Base-by-base conservation (phyloP, 139 green algal genomes). In the Chloropicon primus region DNA sequence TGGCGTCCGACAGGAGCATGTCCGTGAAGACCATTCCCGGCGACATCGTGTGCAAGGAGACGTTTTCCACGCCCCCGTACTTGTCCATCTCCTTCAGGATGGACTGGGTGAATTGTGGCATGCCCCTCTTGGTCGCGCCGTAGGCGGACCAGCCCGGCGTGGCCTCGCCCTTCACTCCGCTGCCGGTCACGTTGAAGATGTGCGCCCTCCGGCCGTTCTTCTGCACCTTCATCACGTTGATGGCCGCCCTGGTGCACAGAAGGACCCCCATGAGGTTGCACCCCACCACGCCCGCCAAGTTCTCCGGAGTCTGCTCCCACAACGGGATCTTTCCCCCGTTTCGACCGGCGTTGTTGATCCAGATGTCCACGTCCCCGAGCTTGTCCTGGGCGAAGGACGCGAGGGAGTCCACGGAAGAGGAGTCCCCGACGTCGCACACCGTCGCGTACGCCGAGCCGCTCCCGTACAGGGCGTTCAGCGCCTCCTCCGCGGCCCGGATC, bases 341-440 rank as follows among this genome's bases (percentile, higher is more conserved):
- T 71, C 28, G 24, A n/a, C 82, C 84, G 53, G 82, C 85, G 62
- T 92, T 92, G 79, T 92, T 92, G 79, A 92, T 82, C 86, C 86
- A 92, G 1, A 81, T 0, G 28, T 91, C 28, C 25, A 90, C 82
- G 0, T 22, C 74, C 1, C 83, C 85, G 26, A 92, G 75, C 24
- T 76, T 71, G 24, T 81, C 23, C 25, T 25, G 2, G 1, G 85
- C 85, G 41, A 81, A 80, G 0, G 27, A 25, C 5, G 77, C 81
- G 76, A 93, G 82, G 1, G 72, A 26, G 28, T 83, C 79, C 25
- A 88, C 81, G 1, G 90, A 73, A 0, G 53, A 74, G n/a, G 83
- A 26, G 2, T 23, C 27, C 21, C 73, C 82, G 23, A 87, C 85
- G 29, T 91, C 86, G 26, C 80, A 83, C 0, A n/a, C n/a, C n/a